Conservation (phyloP, 257 asterid genomes). For the Linaria vulgaris region DNA sequence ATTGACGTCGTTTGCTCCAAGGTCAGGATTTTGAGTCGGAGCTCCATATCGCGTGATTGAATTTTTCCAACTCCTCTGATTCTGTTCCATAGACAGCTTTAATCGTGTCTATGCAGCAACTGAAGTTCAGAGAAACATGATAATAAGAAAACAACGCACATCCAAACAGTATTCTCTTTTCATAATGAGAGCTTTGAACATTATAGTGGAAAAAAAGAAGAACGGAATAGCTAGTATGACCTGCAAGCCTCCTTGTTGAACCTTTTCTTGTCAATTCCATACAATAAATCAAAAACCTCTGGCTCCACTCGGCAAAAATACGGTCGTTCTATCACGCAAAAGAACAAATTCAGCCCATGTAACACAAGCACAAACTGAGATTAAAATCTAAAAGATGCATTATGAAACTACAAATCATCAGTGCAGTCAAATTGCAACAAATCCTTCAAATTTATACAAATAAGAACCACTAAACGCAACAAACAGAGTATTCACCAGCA, state of each 20-base stretch:
- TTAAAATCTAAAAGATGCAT: slow-evolving; percentile 19
- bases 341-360: slow-evolving; percentile 14
- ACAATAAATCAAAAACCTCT: slow-evolving; percentile 51
- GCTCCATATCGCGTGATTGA: slow-evolving; percentile 66
- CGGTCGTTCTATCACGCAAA: slow-evolving; percentile 54
- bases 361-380: background rate
- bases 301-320: slow-evolving; percentile 94
- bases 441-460: background rate
- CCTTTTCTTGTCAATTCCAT: slow-evolving; percentile 73
- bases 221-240: slow-evolving; percentile 31
- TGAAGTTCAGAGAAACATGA: slow-evolving; percentile 29
- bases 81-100: slow-evolving; percentile 66
- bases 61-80: slow-evolving; percentile 67
- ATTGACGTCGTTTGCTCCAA: background rate
- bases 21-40: slow-evolving; percentile 26
- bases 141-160: slow-evolving; percentile 1
- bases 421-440: too few relatives aligned
- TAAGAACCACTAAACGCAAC: slow-evolving; percentile 6
- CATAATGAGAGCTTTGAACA: slow-evolving; percentile 5
- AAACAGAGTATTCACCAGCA: slow-evolving; percentile 47
- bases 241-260: slow-evolving; percentile 98
- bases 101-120: slow-evolving; percentile 81
- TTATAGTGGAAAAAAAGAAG: background rate
- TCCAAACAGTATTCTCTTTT: background rate
- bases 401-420: too few relatives aligned